These are phyloP conservation scores for Rosa multiflora DNA, from an alignment of 306 rosid genomes.

Conservation along the genomic window DNA sequence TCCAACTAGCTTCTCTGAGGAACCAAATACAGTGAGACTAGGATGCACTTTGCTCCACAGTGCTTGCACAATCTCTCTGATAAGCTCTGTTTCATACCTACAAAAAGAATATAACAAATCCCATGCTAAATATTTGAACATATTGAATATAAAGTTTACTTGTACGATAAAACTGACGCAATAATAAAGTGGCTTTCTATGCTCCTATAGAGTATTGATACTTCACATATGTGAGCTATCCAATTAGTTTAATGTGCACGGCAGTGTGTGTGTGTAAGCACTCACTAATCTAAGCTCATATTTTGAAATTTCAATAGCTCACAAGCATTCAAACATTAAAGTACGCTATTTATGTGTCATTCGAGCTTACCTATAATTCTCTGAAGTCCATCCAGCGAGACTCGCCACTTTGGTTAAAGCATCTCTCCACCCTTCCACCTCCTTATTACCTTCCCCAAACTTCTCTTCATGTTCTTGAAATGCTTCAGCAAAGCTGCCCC, in stretches of 20 bases:
- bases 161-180: too few species aligned
- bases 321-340: neutral
- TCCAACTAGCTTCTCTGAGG: too few species aligned
- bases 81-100: too few species aligned
- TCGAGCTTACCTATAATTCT: neutral
- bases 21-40: too few species aligned
- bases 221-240: too few species aligned
- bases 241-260: too few species aligned
- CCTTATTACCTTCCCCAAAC: neutral
- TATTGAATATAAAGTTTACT: neutral
- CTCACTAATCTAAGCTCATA: too few species aligned
- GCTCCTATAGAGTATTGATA: neutral
- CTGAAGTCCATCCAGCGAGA: slow-evolving; percentile 5
- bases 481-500: slow-evolving; percentile 9
- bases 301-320: neutral
- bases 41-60: too few species aligned
- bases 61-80: too few species aligned
- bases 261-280: too few species aligned
- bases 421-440: slow-evolving; percentile 13
- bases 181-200: too few species aligned
- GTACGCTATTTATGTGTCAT: neutral
- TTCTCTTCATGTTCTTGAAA: slow-evolving; percentile 14
- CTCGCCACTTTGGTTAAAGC: slow-evolving; percentile 13
- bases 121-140: neutral
- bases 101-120: too few species aligned